Percentiles rank a stretch among this genome's conserved stretches.
Conservation (phyloP, 208 protist genomes). For the Acanthamoeba castellanii region DNA sequence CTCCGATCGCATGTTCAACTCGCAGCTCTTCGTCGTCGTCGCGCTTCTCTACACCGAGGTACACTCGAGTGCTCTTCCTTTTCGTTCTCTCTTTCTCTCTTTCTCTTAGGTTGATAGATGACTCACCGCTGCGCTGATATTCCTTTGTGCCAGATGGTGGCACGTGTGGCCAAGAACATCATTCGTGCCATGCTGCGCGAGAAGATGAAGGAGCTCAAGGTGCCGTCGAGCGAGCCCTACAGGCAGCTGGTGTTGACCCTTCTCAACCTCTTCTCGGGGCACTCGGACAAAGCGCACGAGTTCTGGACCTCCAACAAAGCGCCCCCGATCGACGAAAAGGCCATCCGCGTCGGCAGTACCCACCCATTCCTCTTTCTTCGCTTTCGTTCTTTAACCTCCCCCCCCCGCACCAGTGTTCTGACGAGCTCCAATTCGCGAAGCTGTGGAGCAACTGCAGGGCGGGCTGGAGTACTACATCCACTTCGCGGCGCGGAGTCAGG, state of each 20-base stretch:
- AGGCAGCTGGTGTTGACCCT: constrained; percentile 54
- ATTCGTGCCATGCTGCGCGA: constrained; percentile 70
- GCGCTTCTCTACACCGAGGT: constrained; percentile 70
- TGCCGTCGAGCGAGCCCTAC: constrained; percentile 74
- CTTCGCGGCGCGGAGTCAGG: constrained; percentile 2
- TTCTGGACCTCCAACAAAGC: constrained; percentile 73
- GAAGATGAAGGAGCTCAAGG: constrained; percentile 78
- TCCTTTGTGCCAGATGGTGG: constrained; percentile 24
- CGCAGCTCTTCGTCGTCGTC: neutral
- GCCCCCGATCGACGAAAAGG: constrained; percentile 30
- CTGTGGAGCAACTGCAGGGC: constrained; percentile 26
- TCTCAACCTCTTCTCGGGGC: constrained; percentile 73
- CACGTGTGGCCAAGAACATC: constrained; percentile 57
- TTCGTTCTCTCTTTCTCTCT: too few species aligned
- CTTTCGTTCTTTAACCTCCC: neutral
- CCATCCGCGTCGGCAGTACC: constrained; percentile 7
- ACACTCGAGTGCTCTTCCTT: neutral
- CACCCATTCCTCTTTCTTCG: neutral
- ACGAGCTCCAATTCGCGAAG: neutral
- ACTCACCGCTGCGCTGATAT: neutral
- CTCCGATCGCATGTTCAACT: constrained; percentile 8
- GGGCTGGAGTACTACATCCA: constrained; percentile 65
- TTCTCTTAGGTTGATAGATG: too few species aligned
- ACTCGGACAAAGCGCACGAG: neutral
- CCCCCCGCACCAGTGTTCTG: neutral